Conservation (phyloP, 2,329 filamentous ascomycete genomes). For the Boeremia lycopersici region DNA sequence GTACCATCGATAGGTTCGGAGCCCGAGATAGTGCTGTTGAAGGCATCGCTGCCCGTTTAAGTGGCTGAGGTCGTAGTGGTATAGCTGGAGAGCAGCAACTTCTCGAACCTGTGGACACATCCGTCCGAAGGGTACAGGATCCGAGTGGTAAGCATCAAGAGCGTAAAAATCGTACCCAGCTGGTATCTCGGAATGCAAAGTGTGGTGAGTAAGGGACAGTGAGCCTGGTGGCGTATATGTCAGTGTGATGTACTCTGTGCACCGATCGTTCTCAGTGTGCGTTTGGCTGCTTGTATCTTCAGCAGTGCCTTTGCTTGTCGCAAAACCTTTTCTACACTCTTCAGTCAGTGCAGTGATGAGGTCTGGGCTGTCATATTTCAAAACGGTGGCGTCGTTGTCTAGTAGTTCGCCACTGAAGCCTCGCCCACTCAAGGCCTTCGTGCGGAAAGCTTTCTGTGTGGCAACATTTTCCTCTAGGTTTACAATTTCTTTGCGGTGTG, state of each 20-base stretch:
- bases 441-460: neutral
- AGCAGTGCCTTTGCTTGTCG: neutral
- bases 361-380: neutral
- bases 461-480: neutral
- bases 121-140: neutral
- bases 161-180: neutral
- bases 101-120: neutral
- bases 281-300: neutral
- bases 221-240: neutral
- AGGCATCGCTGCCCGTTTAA: neutral
- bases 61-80: neutral
- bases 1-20: neutral
- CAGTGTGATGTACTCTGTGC: neutral
- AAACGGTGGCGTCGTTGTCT: neutral
- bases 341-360: neutral
- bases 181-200: neutral
- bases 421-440: too few relatives aligned
- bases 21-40: neutral
- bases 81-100: neutral
- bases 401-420: conserved; percentile 1
- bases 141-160: neutral
- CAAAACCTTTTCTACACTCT: neutral
- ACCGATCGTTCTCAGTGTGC: neutral
- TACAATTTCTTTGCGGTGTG: neutral
- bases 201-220: neutral